Conservation (phyloP, 2,329 filamentous ascomycete genomes). For the Fusarium pininemorale region DNA sequence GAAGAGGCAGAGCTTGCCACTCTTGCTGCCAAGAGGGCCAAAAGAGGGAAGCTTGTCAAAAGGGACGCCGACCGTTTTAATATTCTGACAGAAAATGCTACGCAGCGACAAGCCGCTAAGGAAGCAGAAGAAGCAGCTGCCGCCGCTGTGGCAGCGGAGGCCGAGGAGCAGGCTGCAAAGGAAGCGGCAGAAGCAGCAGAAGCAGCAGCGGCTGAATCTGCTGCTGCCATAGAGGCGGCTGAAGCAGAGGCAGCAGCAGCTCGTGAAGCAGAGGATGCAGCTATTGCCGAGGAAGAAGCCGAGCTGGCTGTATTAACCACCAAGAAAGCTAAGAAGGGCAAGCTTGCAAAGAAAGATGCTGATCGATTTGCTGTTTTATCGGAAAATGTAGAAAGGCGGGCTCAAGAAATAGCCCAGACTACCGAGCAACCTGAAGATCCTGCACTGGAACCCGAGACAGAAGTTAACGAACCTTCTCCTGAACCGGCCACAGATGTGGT, state of each 20-base stretch:
- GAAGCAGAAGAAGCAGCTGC: constrained; percentile 40
- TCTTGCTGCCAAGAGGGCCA: constrained; percentile 35
- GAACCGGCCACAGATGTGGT: constrained; percentile 10
- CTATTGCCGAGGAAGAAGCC: constrained; percentile 28
- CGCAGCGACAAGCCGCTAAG: constrained; percentile 30
- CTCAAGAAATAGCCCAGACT: constrained; percentile 30
- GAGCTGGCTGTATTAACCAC: constrained; percentile 17
- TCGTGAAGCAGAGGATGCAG: constrained; percentile 21
- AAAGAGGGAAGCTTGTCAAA: constrained; percentile 35
- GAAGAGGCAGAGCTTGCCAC: constrained; percentile 37
- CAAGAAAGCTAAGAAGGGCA: constrained; percentile 33
- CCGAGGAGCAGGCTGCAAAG: constrained; percentile 25
- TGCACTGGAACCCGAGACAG: constrained; percentile 1
- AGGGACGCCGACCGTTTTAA: constrained; percentile 37
- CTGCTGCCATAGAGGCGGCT: constrained; percentile 5
- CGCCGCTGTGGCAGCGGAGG: constrained; percentile 11
- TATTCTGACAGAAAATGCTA: constrained; percentile 35
- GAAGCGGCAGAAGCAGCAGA: constrained; percentile 45
- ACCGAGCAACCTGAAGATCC: constrained; percentile 38
- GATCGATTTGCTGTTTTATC: constrained; percentile 29
- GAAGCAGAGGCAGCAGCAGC: constrained; percentile 23
- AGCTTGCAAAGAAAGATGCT: constrained; percentile 23
- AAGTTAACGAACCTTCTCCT: constrained; percentile 18
- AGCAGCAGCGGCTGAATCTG: constrained; percentile 18
- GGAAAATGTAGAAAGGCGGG: constrained; percentile 22